Conservation (phyloP, 768 basidiomycete species). For the Termitomyces sp. region DNA sequence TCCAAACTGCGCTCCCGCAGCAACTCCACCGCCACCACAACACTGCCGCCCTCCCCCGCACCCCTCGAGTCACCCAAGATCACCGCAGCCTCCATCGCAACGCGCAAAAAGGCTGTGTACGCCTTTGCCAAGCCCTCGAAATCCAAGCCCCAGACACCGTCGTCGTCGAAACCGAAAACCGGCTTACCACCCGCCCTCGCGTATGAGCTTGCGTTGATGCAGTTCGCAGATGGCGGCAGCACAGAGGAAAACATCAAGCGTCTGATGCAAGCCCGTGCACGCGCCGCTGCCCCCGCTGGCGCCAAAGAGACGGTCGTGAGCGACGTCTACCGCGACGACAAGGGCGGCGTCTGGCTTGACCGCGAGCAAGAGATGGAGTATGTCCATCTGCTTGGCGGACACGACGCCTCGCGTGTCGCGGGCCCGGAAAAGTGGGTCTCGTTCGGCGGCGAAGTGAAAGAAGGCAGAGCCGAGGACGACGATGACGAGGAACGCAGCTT, state of each 20-base stretch:
- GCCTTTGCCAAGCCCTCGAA: slow-evolving; percentile 41
- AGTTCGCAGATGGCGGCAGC: slow-evolving; percentile 61
- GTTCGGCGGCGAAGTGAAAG: slow-evolving; percentile 27
- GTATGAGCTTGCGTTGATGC: slow-evolving; percentile 65
- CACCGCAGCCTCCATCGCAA: slow-evolving; percentile 28
- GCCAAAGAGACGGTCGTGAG: slow-evolving; percentile 27
- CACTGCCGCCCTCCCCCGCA: slow-evolving; percentile 17
- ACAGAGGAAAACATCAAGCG: slow-evolving; percentile 50
- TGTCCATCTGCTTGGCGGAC: slow-evolving; percentile 46
- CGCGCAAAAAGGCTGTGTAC: slow-evolving; percentile 51
- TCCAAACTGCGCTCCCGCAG: slow-evolving; percentile 40
- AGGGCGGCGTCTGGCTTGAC: slow-evolving; percentile 67
- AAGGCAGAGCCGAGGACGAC: slow-evolving; percentile 11
- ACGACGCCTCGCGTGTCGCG: slow-evolving; percentile 11
- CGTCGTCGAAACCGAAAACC: slow-evolving; percentile 25
- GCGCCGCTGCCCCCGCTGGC: slow-evolving; percentile 25
- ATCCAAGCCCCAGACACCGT: slow-evolving; percentile 15
- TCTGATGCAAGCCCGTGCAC: slow-evolving; percentile 51
- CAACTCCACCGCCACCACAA: slow-evolving; percentile 11
- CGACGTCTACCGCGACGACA: slow-evolving; percentile 54
- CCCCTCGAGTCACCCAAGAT: slow-evolving; percentile 14
- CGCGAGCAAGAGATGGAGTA: slow-evolving; percentile 70
- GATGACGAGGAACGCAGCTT: slow-evolving; percentile 5
- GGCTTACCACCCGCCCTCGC: slow-evolving; percentile 46
- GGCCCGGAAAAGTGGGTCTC: slow-evolving; percentile 36